Conservation (phyloP, 2,329 filamentous ascomycete species). For the Thielaviopsis punctulata region DNA sequence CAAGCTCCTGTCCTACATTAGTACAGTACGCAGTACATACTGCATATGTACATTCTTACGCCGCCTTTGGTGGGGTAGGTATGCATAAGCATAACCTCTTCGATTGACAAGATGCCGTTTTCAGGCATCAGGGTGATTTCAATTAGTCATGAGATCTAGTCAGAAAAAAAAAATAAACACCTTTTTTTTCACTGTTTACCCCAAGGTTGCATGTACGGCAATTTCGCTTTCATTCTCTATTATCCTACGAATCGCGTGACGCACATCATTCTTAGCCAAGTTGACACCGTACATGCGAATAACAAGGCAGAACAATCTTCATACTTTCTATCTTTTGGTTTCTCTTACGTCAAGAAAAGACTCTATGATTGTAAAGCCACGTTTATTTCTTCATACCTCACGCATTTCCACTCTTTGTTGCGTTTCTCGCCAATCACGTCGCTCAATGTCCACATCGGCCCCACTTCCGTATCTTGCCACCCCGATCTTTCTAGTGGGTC, state of each 20-base stretch:
- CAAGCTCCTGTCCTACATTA: too few relatives aligned
- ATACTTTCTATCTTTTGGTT: background rate
- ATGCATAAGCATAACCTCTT: background rate
- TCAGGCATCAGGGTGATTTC: background rate
- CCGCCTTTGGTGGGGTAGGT: too few relatives aligned
- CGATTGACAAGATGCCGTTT: background rate
- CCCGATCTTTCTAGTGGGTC: constrained; percentile 15
- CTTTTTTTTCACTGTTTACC: too few relatives aligned
- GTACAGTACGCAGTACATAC: too few relatives aligned
- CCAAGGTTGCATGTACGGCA: background rate
- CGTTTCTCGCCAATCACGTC: background rate
- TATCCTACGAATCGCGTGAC: background rate
- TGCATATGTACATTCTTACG: too few relatives aligned
- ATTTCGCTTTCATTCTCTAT: background rate
- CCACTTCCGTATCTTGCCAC: background rate
- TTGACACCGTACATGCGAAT: background rate
- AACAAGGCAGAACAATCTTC: background rate
- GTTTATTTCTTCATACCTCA: background rate
- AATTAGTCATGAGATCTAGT: too few relatives aligned
- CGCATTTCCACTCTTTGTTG: background rate
- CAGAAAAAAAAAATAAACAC: too few relatives aligned
- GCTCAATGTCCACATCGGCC: background rate
- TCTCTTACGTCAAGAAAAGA: background rate
- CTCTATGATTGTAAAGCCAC: background rate
- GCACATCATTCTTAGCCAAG: background rate